Conservation (phyloP, 306 rosid species). For the Pueraria montana region DNA sequence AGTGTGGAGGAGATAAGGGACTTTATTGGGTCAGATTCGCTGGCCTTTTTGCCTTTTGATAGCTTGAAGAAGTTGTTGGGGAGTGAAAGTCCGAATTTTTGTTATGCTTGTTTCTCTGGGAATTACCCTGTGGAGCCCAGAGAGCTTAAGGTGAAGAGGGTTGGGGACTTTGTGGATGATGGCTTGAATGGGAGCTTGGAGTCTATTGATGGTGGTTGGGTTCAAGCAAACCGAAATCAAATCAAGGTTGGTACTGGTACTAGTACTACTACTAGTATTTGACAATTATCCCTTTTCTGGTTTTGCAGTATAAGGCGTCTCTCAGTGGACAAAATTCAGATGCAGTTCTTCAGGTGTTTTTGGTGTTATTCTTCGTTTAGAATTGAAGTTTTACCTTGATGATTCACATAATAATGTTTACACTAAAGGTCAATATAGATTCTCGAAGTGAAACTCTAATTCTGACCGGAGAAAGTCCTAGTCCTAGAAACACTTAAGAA, state of each 20-base stretch:
- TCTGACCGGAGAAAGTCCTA: no score
- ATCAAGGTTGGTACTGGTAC: constrained; percentile 49
- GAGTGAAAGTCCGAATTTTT: constrained; percentile 64
- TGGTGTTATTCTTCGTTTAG: no score
- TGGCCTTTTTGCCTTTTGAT: constrained; percentile 82
- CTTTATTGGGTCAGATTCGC: constrained; percentile 91
- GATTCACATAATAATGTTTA: no score
- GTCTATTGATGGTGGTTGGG: constrained; percentile 88
- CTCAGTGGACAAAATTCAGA: no score
- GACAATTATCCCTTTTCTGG: constrained; percentile 14
- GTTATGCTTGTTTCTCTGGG: constrained; percentile 96
- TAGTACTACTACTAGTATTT: constrained; percentile 20
- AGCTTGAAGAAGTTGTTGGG: constrained; percentile 71
- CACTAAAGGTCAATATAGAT: no score
- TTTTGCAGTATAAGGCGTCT: not conserved
- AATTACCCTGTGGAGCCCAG: constrained; percentile 93
- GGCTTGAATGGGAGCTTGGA: constrained; percentile 88
- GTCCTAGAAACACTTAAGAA: no score
- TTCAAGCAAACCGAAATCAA: constrained; percentile 65
- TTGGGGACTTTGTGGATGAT: constrained; percentile 92
- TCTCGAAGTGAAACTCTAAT: no score
- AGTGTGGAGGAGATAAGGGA: constrained; percentile 82
- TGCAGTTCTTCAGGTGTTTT: no score
- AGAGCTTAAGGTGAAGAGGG: constrained; percentile 85
- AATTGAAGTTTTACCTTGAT: no score